Evolutionary conservation across 2,329 filamentous ascomycete genomes (phyloP).

Genomic region (Cadophora sp.): DNA sequence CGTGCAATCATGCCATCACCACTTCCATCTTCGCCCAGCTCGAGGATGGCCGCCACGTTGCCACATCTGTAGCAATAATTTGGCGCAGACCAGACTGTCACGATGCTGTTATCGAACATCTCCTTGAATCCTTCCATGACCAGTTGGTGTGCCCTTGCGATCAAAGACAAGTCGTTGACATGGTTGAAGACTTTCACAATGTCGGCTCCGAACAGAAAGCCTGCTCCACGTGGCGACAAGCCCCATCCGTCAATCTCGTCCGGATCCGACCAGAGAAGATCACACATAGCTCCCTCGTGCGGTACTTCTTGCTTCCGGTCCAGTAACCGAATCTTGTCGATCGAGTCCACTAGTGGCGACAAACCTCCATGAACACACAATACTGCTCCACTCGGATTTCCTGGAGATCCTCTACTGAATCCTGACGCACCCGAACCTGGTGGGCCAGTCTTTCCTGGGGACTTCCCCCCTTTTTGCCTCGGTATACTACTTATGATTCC

Average conservation of each 20-base stretch:
- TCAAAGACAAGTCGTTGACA: slow-evolving; percentile 87
- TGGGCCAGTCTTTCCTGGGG: slow-evolving; percentile 66
- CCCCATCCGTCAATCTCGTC: slow-evolving; percentile 98
- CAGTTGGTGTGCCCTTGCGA: slow-evolving; percentile 93
- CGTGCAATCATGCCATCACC: slow-evolving; percentile 59
- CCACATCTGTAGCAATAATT: slow-evolving; percentile 95
- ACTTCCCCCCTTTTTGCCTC: slow-evolving; percentile 50
- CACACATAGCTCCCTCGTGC: slow-evolving; percentile 98
- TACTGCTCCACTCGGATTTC: slow-evolving; percentile 80
- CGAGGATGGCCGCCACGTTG: slow-evolving; percentile 93
- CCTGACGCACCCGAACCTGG: slow-evolving; percentile 82
- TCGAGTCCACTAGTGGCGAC: slow-evolving; percentile 87
- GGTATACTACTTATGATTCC: slow-evolving; percentile 78
- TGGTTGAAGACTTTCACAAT: slow-evolving; percentile 98
- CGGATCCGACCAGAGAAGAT: slow-evolving; percentile 96
- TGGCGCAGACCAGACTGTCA: slow-evolving; percentile 97
- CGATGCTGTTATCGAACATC: slow-evolving; percentile 96
- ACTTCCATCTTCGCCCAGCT: slow-evolving; percentile 86
- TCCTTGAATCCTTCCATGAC: slow-evolving; percentile 99
- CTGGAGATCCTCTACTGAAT: slow-evolving; percentile 66
- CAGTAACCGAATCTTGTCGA: slow-evolving; percentile 93
- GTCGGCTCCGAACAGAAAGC: slow-evolving; percentile 93
- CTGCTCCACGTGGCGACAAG: slow-evolving; percentile 88
- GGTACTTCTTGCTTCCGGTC: slow-evolving; percentile 98
- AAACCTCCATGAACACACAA: slow-evolving; percentile 96